Evolutionary conservation across 345 rosid genomes (phyloP), one percentile per base, ranked within the genome.

Genomic region (Barbarea vulgaris): DNA sequence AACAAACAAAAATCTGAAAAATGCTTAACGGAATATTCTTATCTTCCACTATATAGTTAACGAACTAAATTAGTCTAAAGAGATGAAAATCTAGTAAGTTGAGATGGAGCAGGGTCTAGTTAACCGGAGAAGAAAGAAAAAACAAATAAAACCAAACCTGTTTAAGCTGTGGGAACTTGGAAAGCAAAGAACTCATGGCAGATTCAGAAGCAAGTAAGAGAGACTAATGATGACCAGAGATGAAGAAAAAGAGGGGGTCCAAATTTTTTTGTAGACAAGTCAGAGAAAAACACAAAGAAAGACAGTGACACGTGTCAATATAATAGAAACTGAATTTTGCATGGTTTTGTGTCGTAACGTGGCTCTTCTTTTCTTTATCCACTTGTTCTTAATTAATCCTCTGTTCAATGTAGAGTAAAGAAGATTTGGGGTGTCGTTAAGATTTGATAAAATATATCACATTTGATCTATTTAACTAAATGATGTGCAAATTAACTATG

Each of bases 301-400:
- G 55, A 60, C 28, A 69, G 51, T 24, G 62, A 55, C 67, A 77
- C 76, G 72, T 36, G 80, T 77, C 22, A 46, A 27, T 27, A 22
- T 25, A 14, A 19, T 24, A 58, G 39, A 37, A 27, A 47, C 67
- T 34, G 53, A 52, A 36, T 18, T 24, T 64, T 77, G 80, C 80
- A 77, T 77, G 80, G 60, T 24, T 69, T 61, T 76, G 55, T 44
- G 66, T 46, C 52, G 60, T 19, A 37, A 77, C 80, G 80, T 77
- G 80, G 31, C 76, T 13, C n/a, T 36, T 36, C 33, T 19, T 24
- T 54, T 13, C 3, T 56, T 4, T 64, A 21, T 25, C 25, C 50
- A 64, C 57, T 46, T 42, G 39, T 10, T 52, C 56, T n/a, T n/a
- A n/a, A n/a, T n/a, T 17, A 54, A 11, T 18, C 12, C 5, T 64